Evolutionary conservation across 2,329 filamentous ascomycete genomes (phyloP), one percentile per base, ranked within the genome.

Genomic region (Immersiporthe knoxdaviesiana): DNA sequence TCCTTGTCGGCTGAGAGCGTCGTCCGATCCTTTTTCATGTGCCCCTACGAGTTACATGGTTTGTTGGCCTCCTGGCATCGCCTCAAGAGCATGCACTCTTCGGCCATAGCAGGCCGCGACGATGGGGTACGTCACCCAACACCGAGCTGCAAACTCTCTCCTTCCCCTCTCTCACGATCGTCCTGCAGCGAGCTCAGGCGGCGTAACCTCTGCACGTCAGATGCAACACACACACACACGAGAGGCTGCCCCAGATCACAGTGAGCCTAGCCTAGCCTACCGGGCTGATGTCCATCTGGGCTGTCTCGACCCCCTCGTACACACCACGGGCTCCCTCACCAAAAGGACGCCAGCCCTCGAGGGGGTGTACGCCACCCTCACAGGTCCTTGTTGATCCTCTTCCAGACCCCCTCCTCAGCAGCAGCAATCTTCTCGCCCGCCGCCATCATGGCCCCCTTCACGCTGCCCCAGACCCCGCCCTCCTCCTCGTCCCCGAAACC

Each of bases 371-470:
- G n/a, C n/a, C n/a, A n/a, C n/a, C 59, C 39, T 63, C 27, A 66
- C 75, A 81, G 85, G 62, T 85, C 81, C 78, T 87, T 88, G 78
- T 88, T 90, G 75, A 90, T 87, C 75, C 83, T 84, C 78, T 84
- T 85, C 88, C 88, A 90, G 32, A 90, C 84, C 77, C 89, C 87
- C 64, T 80, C 81, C 80, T 90, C 88, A 18, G 86, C 87, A 18
- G 84, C 85, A 11, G 83, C 85, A 37, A 90, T 77, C 75, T 84
- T 87, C 71, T 84, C 84, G 64, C 88, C 87, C 8, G 87, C 88
- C 44, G 82, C 83, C 70, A 82, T 79, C 60, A 85, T 86, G 81
- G 85, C 84, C 76, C 86, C 88, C 81, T 85, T 88, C 14, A 87
- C 87, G 61, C 84, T 78, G 67, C 81, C 82, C 85, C 86, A 88